Percentiles rank a stretch among this genome's conserved stretches.
Evolutionary conservation across 2,329 filamentous ascomycete species (phyloP).

Genomic region (Fusarium palustre): DNA sequence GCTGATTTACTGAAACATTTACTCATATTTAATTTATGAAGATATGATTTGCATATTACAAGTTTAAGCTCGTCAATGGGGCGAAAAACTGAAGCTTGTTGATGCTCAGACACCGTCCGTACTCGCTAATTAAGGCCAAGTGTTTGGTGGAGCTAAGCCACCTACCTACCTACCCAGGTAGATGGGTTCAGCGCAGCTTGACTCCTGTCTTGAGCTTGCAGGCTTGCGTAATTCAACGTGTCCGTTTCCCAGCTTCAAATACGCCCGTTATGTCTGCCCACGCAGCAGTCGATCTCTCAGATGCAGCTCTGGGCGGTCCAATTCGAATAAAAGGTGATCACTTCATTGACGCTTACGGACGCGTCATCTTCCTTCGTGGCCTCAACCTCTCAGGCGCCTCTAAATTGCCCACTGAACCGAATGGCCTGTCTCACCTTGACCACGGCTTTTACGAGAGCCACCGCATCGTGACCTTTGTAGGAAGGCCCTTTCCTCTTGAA

Average conservation of each 20-base stretch:
- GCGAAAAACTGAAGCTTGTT: background rate
- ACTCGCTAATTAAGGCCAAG: slow-evolving; percentile 33
- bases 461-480: slow-evolving; percentile 54
- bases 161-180: background rate
- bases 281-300: slow-evolving; percentile 52
- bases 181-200: background rate
- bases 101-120: background rate
- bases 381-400: slow-evolving; percentile 57
- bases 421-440: slow-evolving; percentile 55
- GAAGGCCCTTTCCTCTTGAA: slow-evolving; percentile 54
- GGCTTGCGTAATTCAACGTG: slow-evolving; percentile 34
- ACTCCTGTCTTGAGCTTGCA: background rate
- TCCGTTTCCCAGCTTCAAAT: slow-evolving; percentile 22
- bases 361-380: slow-evolving; percentile 55
- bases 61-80: background rate
- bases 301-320: slow-evolving; percentile 50
- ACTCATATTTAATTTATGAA: slow-evolving; percentile 27
- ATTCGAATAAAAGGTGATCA: slow-evolving; percentile 46
- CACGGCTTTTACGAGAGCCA: slow-evolving; percentile 56
- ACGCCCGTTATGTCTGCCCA: slow-evolving; percentile 33
- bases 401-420: slow-evolving; percentile 54
- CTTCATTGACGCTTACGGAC: slow-evolving; percentile 54
- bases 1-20: slow-evolving; percentile 5
- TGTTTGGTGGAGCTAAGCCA: slow-evolving; percentile 33
- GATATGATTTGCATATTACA: background rate